Evolutionary conservation across 345 rosid genomes (phyloP).

Genomic region (Boechera retrofracta): DNA sequence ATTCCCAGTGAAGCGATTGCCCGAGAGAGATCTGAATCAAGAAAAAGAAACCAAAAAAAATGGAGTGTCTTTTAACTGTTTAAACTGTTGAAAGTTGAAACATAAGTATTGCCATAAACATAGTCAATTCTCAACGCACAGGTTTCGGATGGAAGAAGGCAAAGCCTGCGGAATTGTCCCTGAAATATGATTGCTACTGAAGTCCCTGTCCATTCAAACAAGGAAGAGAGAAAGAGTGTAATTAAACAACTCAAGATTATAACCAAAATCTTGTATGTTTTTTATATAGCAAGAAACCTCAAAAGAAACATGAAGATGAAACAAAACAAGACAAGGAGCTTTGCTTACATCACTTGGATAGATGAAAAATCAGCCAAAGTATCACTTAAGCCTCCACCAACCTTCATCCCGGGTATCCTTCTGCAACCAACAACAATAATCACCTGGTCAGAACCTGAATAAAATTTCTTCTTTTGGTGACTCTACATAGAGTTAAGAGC

Average conservation of each 20-base stretch:
- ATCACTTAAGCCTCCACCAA: conserved; percentile 66
- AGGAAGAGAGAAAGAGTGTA: conserved; percentile 11
- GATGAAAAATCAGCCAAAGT: conserved; percentile 63
- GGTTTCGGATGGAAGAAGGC: conserved; percentile 66
- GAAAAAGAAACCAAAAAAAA: conserved; percentile 19
- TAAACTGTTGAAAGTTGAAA: background rate
- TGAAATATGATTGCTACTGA: conserved; percentile 81
- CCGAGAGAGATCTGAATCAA: conserved; percentile 60
- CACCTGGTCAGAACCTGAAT: conserved; percentile 33
- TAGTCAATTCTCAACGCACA: conserved; percentile 54
- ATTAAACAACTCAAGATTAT: conserved; percentile 2
- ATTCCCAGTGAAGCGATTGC: conserved; percentile 66
- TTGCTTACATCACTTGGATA: conserved; percentile 72
- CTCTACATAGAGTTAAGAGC: conserved; percentile 34
- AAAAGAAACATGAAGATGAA: conserved; percentile 13
- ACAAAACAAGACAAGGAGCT: conserved; percentile 16
- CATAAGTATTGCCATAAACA: conserved; percentile 21
- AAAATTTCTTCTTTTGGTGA: conserved; percentile 5
- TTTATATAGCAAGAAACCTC: conserved; percentile 8
- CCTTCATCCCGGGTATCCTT: conserved; percentile 61
- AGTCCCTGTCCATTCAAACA: conserved; percentile 65
- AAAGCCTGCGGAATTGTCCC: conserved; percentile 77
- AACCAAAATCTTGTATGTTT: conserved; percentile 9
- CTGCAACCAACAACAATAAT: conserved; percentile 55
- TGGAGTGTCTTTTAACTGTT: conserved; percentile 9